A percentile compares a stretch with the other conserved stretches of the same genome.
Evolutionary conservation across 1,284 basidiomycete genomes (phyloP).

Genomic region (Naganishia sp.): DNA sequence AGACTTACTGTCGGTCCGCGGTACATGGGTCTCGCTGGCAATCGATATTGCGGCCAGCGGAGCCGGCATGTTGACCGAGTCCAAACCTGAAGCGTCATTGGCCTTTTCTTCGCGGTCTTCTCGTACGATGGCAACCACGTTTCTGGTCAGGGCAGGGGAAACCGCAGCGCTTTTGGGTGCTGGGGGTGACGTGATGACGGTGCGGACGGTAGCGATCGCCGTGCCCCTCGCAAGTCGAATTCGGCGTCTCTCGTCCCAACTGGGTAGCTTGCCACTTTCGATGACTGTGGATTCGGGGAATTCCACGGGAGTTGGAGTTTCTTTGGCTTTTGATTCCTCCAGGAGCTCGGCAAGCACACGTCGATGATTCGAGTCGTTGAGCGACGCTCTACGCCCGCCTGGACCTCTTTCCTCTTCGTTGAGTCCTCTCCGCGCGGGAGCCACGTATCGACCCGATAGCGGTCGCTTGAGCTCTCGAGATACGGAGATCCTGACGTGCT

Average conservation of each 20-base stretch:
- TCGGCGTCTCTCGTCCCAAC: constrained; percentile 7
- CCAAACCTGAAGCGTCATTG: not conserved
- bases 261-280: constrained; percentile 13
- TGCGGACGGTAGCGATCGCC: constrained; percentile 28
- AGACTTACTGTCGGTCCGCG: constrained; percentile 30
- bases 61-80: not conserved
- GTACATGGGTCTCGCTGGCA: not conserved
- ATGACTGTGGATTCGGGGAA: constrained; percentile 22
- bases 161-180: not conserved
- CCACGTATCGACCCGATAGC: not conserved
- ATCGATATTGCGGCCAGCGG: not conserved
- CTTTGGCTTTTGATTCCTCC: not conserved
- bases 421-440: not conserved
- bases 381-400: not conserved
- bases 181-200: not conserved
- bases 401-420: not conserved
- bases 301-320: constrained; percentile 3
- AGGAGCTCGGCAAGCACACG: constrained; percentile 5
- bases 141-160: not conserved
- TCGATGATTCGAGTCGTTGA: constrained; percentile 21
- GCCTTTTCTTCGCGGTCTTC: constrained; percentile 10
- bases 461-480: not conserved
- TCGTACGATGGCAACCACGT: constrained; percentile 14
- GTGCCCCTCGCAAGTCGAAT: constrained; percentile 27
- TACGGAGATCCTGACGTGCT: constrained; percentile 12